Conservation (phyloP, 306 rosid species). For the Cicer pinnatifidum region DNA sequence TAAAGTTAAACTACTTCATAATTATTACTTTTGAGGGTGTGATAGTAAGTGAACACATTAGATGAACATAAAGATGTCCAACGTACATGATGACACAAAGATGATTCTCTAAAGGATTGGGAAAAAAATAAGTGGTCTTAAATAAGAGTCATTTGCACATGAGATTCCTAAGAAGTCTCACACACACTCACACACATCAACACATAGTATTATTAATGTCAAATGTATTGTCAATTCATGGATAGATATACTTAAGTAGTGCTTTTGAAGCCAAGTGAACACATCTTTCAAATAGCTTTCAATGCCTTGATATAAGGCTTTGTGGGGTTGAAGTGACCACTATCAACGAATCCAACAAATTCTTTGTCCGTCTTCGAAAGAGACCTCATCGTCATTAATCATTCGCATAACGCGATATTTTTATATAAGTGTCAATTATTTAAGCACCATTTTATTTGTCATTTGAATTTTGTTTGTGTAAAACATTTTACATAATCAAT, state of each 20-base stretch:
- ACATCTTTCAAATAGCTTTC: slow-evolving; percentile 41
- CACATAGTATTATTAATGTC: slow-evolving; percentile 18
- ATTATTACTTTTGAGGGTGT: slow-evolving; percentile 4
- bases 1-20: no score
- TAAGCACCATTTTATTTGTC: slow-evolving; percentile 15
- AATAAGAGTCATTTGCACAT: slow-evolving; percentile 37
- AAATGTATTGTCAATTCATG: slow-evolving; percentile 48
- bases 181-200: slow-evolving; percentile 22
- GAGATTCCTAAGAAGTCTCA: slow-evolving; percentile 41
- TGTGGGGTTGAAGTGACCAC: slow-evolving; percentile 44
- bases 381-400: not conserved
- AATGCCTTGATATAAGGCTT: slow-evolving; percentile 15
- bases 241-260: slow-evolving; percentile 10
- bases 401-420: slow-evolving; percentile 22
- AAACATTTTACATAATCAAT: no score
- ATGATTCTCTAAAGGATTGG: not conserved
- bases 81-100: slow-evolving; percentile 24
- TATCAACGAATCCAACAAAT: slow-evolving; percentile 32
- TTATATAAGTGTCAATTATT: not conserved
- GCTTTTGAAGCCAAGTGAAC: slow-evolving; percentile 38
- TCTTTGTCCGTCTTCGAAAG: slow-evolving; percentile 36
- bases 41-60: slow-evolving; percentile 6
- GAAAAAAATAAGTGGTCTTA: slow-evolving; percentile 8
- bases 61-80: not conserved
- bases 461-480: no score